Base-by-base conservation (phyloP, 1,284 basidiomycete genomes). In the Malassezia psittaci region DNA sequence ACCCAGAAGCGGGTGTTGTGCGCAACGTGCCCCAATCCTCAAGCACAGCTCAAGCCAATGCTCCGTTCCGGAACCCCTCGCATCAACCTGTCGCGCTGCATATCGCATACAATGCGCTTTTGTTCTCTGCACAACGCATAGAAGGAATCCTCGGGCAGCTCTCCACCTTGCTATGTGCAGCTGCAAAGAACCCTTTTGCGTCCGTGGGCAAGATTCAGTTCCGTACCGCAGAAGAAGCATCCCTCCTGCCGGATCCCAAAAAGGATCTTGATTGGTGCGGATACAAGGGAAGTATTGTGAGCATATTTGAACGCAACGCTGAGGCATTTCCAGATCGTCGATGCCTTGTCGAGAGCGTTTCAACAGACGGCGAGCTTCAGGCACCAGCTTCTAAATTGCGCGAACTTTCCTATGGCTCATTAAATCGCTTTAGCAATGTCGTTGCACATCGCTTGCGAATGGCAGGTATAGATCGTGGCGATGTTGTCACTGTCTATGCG, bases 401-500 rank as follows among this genome's bases (percentile, higher is more conserved):
- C 47, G 81, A 80, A 0, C 90, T 85, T 76, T 85, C 86, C 0
- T 98, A 98, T 70, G 79, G 79, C 45, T 81, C 85, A 59, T 88
- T 98, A 63, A 83, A 89, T 57, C 81, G 81, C 48, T 88, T 91
- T 8, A 83, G 86, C 5, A 98, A 98, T 73, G 80, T 93, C 16
- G 81, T 98, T 8, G 87, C 94, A 0, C 93, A 98, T 72, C 83
- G 94, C 66, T 81, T 99, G 49, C 77, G 96, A 50, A 82, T 85
- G 66, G 83, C 82, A 15, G 93, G 93, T 12, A 79, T 98, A 12
- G 81, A 93, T 76, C 80, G 90, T 29, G 93, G 93, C 65, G 94
- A 99, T 67, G 90, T 98, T 18, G 90, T 98, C 52, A 96, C 94
- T 83, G 87, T 98, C n/a, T 99, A 98, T 73, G 94, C 94, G 0